A percentile compares a stretch with the other conserved stretches of the same genome.
Evolutionary conservation across 768 basidiomycete species (phyloP).

Genomic region (Trametopsis cervina): DNA sequence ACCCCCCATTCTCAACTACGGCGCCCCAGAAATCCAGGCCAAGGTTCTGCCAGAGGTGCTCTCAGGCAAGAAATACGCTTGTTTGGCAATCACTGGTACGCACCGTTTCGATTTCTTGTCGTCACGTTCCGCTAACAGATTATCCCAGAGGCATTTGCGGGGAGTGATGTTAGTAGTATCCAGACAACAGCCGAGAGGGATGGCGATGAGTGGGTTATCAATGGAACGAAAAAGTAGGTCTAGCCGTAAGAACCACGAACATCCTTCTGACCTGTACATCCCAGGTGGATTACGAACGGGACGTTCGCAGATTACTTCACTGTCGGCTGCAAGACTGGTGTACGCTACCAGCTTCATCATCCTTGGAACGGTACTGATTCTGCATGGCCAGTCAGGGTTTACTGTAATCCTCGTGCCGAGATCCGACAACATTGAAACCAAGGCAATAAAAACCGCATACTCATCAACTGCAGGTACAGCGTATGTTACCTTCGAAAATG

Average conservation of each 20-base stretch:
- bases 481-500: slow-evolving; percentile 74
- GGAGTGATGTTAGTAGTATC: slow-evolving; percentile 77
- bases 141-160: slow-evolving; percentile 75
- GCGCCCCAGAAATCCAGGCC: slow-evolving; percentile 61
- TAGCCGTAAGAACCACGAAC: background rate
- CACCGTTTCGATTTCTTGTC: background rate
- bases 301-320: slow-evolving; percentile 83
- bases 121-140: background rate
- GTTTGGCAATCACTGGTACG: slow-evolving; percentile 66
- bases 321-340: slow-evolving; percentile 68
- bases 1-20: slow-evolving; percentile 87
- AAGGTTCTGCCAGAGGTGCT: slow-evolving; percentile 70
- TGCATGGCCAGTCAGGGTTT: slow-evolving; percentile 68
- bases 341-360: slow-evolving; percentile 23
- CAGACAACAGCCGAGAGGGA: slow-evolving; percentile 83
- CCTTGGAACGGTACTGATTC: too few species aligned
- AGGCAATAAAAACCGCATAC: slow-evolving; percentile 88
- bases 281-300: slow-evolving; percentile 88
- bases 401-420: slow-evolving; percentile 73
- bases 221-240: slow-evolving; percentile 85
- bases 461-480: slow-evolving; percentile 89
- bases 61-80: slow-evolving; percentile 77
- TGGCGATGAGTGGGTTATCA: slow-evolving; percentile 82
- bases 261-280: background rate
- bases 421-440: slow-evolving; percentile 69